These are phyloP conservation scores for Aegilops longissima DNA, from an alignment of 176 grass and related monocot species.

Conservation along the genomic window DNA sequence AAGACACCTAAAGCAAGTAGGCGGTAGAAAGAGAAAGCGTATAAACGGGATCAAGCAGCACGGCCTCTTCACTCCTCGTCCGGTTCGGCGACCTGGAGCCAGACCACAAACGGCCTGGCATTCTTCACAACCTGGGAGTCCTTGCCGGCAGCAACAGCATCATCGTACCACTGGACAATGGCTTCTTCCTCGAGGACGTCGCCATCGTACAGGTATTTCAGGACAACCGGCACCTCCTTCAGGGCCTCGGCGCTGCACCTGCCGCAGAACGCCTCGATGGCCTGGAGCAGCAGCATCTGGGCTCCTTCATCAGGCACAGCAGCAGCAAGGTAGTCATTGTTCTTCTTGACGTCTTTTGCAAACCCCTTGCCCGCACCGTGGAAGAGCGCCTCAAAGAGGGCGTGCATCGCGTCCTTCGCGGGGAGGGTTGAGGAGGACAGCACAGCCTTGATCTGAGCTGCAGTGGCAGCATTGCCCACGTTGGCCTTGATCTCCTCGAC, in stretches of 20 bases:
- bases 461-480: conserved; percentile 39
- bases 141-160: conserved; percentile 42
- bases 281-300: conserved; percentile 48
- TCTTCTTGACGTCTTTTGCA: conserved; percentile 67
- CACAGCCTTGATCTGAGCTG: conserved; percentile 50
- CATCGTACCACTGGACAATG: conserved; percentile 61
- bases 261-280: conserved; percentile 48
- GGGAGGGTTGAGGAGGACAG: conserved; percentile 30
- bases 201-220: conserved; percentile 67
- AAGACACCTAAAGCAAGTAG: neutral
- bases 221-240: conserved; percentile 69
- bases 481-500: conserved; percentile 53
- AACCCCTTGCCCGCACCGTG: conserved; percentile 66
- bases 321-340: conserved; percentile 53
- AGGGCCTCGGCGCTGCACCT: conserved; percentile 57
- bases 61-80: conserved; percentile 46
- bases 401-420: conserved; percentile 60
- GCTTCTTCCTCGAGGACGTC: conserved; percentile 76
- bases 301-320: conserved; percentile 47
- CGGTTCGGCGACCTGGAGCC: conserved; percentile 66
- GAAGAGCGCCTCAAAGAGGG: conserved; percentile 68
- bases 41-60: neutral
- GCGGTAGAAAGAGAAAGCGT: neutral
- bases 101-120: conserved; percentile 62
- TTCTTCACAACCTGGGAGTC: conserved; percentile 48